phyloP scores from a whole-genome alignment of 2,329 filamentous ascomycete species.

The Zarea fungicola region DNA sequence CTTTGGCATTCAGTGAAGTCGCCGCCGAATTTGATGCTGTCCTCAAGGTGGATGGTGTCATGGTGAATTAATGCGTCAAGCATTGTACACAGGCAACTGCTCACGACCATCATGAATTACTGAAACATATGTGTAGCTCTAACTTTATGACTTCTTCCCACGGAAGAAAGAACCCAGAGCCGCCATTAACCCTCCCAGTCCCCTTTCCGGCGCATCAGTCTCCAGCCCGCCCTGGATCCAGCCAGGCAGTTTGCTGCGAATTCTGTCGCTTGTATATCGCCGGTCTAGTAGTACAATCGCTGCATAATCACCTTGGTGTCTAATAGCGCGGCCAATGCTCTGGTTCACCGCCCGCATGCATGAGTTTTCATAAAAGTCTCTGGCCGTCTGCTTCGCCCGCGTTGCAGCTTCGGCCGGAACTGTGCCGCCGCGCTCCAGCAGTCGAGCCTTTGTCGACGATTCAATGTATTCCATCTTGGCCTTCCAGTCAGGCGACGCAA shows the following conservation, averaged over 20 bases:
- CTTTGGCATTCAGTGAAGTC: too few relatives aligned
- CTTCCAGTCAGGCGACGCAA: slow-evolving; percentile 85
- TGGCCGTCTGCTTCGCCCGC: slow-evolving; percentile 51
- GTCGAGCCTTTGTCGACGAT: slow-evolving; percentile 41
- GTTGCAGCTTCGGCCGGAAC: slow-evolving; percentile 23
- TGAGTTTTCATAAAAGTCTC: slow-evolving; percentile 87
- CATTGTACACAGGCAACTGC: too few relatives aligned
- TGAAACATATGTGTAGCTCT: too few relatives aligned
- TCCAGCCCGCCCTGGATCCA: slow-evolving; percentile 78
- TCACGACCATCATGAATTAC: too few relatives aligned
- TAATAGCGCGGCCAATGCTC: slow-evolving; percentile 86
- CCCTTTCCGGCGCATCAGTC: slow-evolving; percentile 41
- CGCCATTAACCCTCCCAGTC: slow-evolving; percentile 55
- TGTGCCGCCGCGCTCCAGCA: slow-evolving; percentile 21
- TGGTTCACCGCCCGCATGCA: slow-evolving; percentile 98
- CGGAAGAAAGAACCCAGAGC: slow-evolving; percentile 54
- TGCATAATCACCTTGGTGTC: slow-evolving; percentile 84
- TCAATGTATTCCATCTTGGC: slow-evolving; percentile 87
- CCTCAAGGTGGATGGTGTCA: too few relatives aligned
- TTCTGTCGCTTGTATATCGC: slow-evolving; percentile 68
- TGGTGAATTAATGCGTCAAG: too few relatives aligned
- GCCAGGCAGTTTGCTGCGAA: slow-evolving; percentile 73
- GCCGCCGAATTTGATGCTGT: too few relatives aligned
- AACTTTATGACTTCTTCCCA: slow-evolving; percentile 33
- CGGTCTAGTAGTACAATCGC: slow-evolving; percentile 81